Conservation (phyloP, 345 rosid species). For the Euphorbia lathyris region DNA sequence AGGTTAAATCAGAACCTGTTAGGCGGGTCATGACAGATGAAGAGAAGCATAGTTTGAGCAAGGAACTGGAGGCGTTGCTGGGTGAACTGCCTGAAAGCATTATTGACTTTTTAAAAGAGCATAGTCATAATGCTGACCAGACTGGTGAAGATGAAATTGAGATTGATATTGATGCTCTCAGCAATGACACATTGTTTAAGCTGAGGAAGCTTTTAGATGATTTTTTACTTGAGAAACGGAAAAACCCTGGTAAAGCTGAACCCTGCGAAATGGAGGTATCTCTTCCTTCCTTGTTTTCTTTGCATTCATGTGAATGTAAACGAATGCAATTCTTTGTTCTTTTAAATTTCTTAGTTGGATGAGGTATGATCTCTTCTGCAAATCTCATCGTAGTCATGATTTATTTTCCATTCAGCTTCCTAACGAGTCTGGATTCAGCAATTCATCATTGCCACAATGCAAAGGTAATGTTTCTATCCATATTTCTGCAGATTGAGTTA, state of each 20-base stretch:
- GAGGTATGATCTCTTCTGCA: neutral
- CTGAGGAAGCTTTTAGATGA: constrained; percentile 72
- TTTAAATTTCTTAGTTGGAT: neutral
- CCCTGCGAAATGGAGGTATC: constrained; percentile 83
- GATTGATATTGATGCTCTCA: constrained; percentile 73
- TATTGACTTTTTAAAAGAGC: constrained; percentile 65
- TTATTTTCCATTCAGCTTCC: constrained; percentile 43
- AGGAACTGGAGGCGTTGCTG: constrained; percentile 20
- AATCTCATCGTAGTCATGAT: constrained; percentile 19
- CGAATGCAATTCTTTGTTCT: neutral
- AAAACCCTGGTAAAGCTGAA: constrained; percentile 47
- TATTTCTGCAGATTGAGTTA: constrained; percentile 13
- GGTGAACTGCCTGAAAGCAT: constrained; percentile 76
- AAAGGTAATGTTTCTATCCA: constrained; percentile 46
- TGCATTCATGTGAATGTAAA: constrained; percentile 3
- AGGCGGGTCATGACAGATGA: constrained; percentile 25
- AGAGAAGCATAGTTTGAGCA: constrained; percentile 19
- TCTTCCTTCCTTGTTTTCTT: constrained; percentile 6
- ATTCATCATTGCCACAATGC: constrained; percentile 53
- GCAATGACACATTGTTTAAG: constrained; percentile 59
- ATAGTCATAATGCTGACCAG: constrained; percentile 49
- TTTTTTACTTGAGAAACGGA: constrained; percentile 51
- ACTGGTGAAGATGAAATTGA: constrained; percentile 74
- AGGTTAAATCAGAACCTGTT: constrained; percentile 37
- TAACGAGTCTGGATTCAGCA: constrained; percentile 65